Conservation (phyloP, 306 rosid genomes). For the Dalbergia cultrata region DNA sequence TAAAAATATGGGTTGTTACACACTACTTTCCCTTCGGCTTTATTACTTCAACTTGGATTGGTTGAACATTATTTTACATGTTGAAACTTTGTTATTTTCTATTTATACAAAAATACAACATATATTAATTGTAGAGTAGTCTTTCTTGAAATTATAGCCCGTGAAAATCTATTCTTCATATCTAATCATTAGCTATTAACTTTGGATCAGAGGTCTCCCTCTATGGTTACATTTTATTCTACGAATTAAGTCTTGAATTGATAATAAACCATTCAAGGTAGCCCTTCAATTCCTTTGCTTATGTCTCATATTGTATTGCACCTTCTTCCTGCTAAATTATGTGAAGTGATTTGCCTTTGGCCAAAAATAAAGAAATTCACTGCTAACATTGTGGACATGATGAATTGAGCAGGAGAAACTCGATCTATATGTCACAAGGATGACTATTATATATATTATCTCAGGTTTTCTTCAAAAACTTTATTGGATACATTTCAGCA, state of each 20-base stretch:
- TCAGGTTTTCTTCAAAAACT: too few species aligned
- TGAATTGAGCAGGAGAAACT: conserved; percentile 78
- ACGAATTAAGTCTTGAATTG: conserved; percentile 79
- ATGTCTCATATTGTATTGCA: neutral
- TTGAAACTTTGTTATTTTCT: too few species aligned
- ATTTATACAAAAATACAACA: too few species aligned
- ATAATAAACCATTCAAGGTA: conserved; percentile 87
- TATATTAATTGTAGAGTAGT: too few species aligned
- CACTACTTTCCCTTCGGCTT: too few species aligned
- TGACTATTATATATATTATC: conserved; percentile 97
- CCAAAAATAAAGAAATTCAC: conserved; percentile 92
- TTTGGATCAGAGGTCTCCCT: conserved; percentile 84
- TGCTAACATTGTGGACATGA: conserved; percentile 79
- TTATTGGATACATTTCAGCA: neutral
- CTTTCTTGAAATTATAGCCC: too few species aligned
- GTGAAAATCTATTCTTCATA: too few species aligned
- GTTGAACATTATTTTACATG: too few species aligned
- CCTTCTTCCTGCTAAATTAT: neutral
- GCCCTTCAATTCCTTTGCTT: neutral
- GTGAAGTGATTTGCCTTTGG: conserved; percentile 31
- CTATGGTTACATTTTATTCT: conserved; percentile 89
- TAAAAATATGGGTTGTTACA: too few species aligned
- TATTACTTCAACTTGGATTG: too few species aligned
- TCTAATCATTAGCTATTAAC: neutral
- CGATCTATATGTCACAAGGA: conserved; percentile 92